Conservation (phyloP, 75 land plant genomes). For the Cunninghamia lanceolata region DNA sequence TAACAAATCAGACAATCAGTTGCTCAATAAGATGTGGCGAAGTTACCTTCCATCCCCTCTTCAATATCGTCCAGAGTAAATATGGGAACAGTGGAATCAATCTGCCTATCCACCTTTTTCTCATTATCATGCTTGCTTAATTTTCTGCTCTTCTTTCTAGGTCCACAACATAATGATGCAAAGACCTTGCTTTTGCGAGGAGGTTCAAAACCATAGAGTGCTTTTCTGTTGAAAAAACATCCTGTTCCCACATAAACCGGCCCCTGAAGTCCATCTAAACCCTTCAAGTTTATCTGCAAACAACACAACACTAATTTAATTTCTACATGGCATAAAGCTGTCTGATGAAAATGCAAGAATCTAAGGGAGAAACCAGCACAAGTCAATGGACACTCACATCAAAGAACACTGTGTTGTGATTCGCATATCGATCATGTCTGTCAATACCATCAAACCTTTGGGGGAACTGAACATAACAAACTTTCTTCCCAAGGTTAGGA, state of each 20-base stretch:
- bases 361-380: not conserved
- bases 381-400: slow-evolving; percentile 29
- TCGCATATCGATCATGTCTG: slow-evolving; percentile 50
- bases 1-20: not conserved
- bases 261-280: slow-evolving; percentile 29
- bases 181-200: slow-evolving; percentile 30
- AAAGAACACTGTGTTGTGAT: slow-evolving; percentile 57
- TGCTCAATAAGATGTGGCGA: not conserved
- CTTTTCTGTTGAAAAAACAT: slow-evolving; percentile 26
- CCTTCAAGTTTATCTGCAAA: slow-evolving; percentile 35
- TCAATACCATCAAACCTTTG: slow-evolving; percentile 59
- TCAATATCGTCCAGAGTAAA: slow-evolving; percentile 90
- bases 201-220: slow-evolving; percentile 30
- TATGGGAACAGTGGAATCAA: slow-evolving; percentile 74
- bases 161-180: slow-evolving; percentile 59
- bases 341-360: not conserved
- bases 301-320: not conserved
- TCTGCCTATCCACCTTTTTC: slow-evolving; percentile 57
- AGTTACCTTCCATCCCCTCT: slow-evolving; percentile 79
- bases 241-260: slow-evolving; percentile 40
- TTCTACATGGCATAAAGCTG: not conserved
- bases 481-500: slow-evolving; percentile 38
- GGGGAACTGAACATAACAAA: slow-evolving; percentile 55
- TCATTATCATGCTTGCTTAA: slow-evolving; percentile 54
- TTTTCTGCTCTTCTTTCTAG: slow-evolving; percentile 59